Evolutionary conservation across 208 protist genomes (phyloP), one percentile per base, ranked within the genome.

Genomic region (Blechomonas ayalai): DNA sequence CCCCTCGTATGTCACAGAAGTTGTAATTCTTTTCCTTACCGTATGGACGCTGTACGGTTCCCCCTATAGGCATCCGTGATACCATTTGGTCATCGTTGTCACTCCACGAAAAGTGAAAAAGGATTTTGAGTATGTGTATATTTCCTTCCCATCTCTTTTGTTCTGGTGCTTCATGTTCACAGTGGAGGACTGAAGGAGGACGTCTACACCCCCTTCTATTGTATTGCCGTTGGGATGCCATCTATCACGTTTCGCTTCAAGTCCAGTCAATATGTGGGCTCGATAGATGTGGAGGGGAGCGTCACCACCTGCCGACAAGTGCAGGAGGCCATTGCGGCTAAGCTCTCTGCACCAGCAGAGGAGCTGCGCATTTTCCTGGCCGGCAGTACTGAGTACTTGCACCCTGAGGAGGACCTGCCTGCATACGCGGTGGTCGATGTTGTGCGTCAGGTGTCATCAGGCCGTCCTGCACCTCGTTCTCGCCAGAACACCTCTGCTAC

Each of bases 171-270:
- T n/a, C 3, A 5, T 5, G 26, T 35, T 32, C n/a, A n/a, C 16
- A 4, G 10, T 44, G 39, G 39, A 26, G 5, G 39, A 24, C 23
- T 24, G 23, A 44, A 19, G 10, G 6, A 34, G 38, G 16, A 49
- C 43, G 4, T 12, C 43, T 10, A 49, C 38, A 32, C 43, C 35
- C 31, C 43, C 38, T 19, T 49, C 38, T 24, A 39, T 49, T n/a
- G 43, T 25, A 13, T 28, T 32, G 7, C 31, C 35, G 16, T 73
- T 55, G 67, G 76, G 40, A 64, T 69, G 35, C 53, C 58, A 3
- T 85, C 83, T 12, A 88, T 92, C 27, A 92, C 84, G 3, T 92
- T 85, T 52, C 69, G 66, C 35, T 65, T 90, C 35, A 65, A 73
- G 35, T 84, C 77, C 0, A 84, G 80, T 56, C 82, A 74, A 28